Base-by-base conservation (phyloP, 352 stramenopile genomes). In the Phytopythium vexans region DNA sequence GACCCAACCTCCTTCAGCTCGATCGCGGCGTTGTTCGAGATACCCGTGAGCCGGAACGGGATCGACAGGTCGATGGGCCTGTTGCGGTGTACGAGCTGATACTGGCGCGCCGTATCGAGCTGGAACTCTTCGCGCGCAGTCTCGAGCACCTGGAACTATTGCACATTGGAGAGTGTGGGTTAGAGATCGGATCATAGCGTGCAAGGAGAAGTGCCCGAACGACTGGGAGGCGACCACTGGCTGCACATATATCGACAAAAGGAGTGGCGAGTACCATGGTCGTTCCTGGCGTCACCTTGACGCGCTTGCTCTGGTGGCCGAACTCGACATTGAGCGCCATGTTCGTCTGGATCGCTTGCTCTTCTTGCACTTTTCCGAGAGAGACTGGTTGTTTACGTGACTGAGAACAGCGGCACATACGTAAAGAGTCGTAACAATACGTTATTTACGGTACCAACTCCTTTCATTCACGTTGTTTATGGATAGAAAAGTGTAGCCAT, bases 311-410 rank as follows among this genome's bases (percentile, higher is more conserved):
- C 53, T 77, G 78, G 54, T 80, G 61, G 34, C 85, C 62, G 66
- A 85, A 89, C 63, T 86, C 68, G 46, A 92, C 68, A 54, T 84
- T 87, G 37, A 94, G 59, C 65, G 82, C 74, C 85, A 94, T 94
- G 12, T 57, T 55, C 11, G 10, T 14, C 42, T 15, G n/a, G 12
- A 14, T 41, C 8, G 37, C 37, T 15, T 43, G 6, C 7, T 43
- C 39, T 43, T 43, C 39, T 43, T 15, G 10, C 39, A 27, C 21
- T 27, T 27, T 27, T 27, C 21, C 21, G 21, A 27, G 21, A 27
- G 21, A 27, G 21, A 27, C 21, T 1, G 21, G 21, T 27, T 27
- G 21, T 27, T 27, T 27, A 27, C 21, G 21, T 27, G 21, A 27
- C 2, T 27, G 21, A 27, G 21, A 27, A 27, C 21, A 27, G 21